Evolutionary conservation across 805 yeast species (phyloP).

Genomic region (Lachancea fermentati): DNA sequence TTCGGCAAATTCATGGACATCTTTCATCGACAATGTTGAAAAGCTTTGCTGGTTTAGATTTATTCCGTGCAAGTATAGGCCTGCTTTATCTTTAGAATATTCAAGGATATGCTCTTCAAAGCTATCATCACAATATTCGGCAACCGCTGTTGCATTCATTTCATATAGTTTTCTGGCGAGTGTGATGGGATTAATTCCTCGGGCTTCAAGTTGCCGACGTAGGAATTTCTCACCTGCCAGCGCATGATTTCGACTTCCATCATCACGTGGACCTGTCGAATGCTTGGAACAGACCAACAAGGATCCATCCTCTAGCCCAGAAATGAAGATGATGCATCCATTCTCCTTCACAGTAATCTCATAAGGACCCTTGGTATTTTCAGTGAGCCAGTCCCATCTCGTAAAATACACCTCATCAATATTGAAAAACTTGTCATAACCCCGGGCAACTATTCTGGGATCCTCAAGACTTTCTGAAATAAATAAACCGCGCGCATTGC

Average conservation of each 20-base stretch:
- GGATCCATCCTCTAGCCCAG: slow-evolving; percentile 72
- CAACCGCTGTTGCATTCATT: slow-evolving; percentile 72
- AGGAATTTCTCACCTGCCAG: slow-evolving; percentile 60
- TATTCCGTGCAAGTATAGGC: slow-evolving; percentile 86
- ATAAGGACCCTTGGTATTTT: slow-evolving; percentile 67
- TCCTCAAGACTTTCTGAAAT: slow-evolving; percentile 35
- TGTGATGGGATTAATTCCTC: slow-evolving; percentile 38
- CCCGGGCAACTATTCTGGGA: slow-evolving; percentile 61
- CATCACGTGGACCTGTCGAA: slow-evolving; percentile 66
- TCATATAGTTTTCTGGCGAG: slow-evolving; percentile 52
- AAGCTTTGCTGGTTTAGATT: slow-evolving; percentile 64
- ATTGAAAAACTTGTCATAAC: slow-evolving; percentile 93
- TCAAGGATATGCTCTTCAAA: slow-evolving; percentile 92
- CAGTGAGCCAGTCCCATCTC: slow-evolving; percentile 40
- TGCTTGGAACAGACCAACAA: slow-evolving; percentile 88
- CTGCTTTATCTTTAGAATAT: slow-evolving; percentile 61
- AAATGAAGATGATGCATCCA: slow-evolving; percentile 83
- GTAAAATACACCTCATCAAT: slow-evolving; percentile 58
- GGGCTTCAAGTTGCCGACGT: slow-evolving; percentile 42
- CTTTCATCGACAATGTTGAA: slow-evolving; percentile 54
- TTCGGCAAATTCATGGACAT: slow-evolving; percentile 55
- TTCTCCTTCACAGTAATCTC: slow-evolving; percentile 80
- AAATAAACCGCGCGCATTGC: slow-evolving; percentile 80
- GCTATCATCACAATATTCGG: slow-evolving; percentile 85
- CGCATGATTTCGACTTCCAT: slow-evolving; percentile 63